These are phyloP conservation scores for Albugo laibachii DNA, from an alignment of 352 stramenopile species.

Conservation along the genomic window DNA sequence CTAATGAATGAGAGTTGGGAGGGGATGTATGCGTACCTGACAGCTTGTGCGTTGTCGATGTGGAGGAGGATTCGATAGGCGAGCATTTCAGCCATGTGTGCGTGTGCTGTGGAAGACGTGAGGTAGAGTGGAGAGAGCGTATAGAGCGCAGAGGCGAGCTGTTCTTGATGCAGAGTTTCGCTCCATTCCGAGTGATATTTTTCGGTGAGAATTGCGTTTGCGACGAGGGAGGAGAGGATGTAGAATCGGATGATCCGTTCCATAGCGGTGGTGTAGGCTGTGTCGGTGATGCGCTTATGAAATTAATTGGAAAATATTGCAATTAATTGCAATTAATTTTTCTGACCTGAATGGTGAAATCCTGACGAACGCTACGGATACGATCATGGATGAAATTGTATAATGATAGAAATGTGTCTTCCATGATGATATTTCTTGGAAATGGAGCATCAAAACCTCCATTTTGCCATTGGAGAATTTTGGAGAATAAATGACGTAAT, in stretches of 20 bases:
- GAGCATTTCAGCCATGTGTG: constrained; percentile 15
- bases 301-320: background rate
- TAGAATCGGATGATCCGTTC: constrained; percentile 35
- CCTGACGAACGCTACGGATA: constrained; percentile 44
- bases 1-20: constrained; percentile 8
- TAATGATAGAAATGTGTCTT: constrained; percentile 23
- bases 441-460: background rate
- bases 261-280: constrained; percentile 17
- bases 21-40: constrained; percentile 10
- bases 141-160: constrained; percentile 34
- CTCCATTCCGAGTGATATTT: constrained; percentile 27
- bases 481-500: constrained; percentile 20
- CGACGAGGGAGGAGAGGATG: constrained; percentile 19
- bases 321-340: background rate
- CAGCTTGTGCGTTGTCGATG: constrained; percentile 17
- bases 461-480: background rate
- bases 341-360: constrained; percentile 43
- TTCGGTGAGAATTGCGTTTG: constrained; percentile 11
- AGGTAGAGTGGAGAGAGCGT: constrained; percentile 24
- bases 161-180: constrained; percentile 45
- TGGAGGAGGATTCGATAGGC: constrained; percentile 39
- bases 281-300: constrained; percentile 16
- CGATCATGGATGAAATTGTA: constrained; percentile 59
- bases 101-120: background rate
- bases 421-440: background rate